Evolutionary conservation across 2,329 filamentous ascomycete genomes (phyloP).

Genomic region (Trichoderma atroviride): DNA sequence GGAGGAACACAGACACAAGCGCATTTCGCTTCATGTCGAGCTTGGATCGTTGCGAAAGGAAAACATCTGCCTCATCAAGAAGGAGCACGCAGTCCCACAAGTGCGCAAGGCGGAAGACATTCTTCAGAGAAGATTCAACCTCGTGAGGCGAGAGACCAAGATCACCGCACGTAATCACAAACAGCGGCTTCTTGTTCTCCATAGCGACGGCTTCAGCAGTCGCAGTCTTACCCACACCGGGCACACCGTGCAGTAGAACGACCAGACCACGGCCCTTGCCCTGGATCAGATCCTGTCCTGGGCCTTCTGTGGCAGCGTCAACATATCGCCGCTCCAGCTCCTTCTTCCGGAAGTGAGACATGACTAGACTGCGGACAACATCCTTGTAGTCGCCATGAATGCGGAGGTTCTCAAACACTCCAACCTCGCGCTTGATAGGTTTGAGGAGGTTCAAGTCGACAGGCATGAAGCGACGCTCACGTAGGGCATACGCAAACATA

Average conservation of each 20-base stretch:
- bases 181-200: slow-evolving; percentile 48
- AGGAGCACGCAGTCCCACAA: slow-evolving; percentile 45
- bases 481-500: slow-evolving; percentile 46
- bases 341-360: slow-evolving; percentile 47
- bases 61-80: slow-evolving; percentile 44
- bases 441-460: slow-evolving; percentile 43
- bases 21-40: slow-evolving; percentile 41
- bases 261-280: slow-evolving; percentile 51
- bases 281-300: slow-evolving; percentile 45
- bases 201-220: slow-evolving; percentile 49
- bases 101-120: slow-evolving; percentile 48
- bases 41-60: slow-evolving; percentile 38
- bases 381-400: slow-evolving; percentile 47
- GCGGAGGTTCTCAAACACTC: slow-evolving; percentile 46
- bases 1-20: slow-evolving; percentile 49
- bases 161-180: slow-evolving; percentile 54
- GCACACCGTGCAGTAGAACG: slow-evolving; percentile 50
- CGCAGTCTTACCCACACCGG: slow-evolving; percentile 53
- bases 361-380: slow-evolving; percentile 45
- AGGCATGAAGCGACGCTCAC: slow-evolving; percentile 44
- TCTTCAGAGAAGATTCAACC: slow-evolving; percentile 46
- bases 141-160: slow-evolving; percentile 46
- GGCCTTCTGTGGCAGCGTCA: slow-evolving; percentile 31
- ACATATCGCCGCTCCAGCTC: slow-evolving; percentile 40
- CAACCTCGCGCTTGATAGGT: slow-evolving; percentile 40